phyloP scores from a whole-genome alignment of 2,329 filamentous ascomycete species.

The Sporothrix luriei region DNA sequence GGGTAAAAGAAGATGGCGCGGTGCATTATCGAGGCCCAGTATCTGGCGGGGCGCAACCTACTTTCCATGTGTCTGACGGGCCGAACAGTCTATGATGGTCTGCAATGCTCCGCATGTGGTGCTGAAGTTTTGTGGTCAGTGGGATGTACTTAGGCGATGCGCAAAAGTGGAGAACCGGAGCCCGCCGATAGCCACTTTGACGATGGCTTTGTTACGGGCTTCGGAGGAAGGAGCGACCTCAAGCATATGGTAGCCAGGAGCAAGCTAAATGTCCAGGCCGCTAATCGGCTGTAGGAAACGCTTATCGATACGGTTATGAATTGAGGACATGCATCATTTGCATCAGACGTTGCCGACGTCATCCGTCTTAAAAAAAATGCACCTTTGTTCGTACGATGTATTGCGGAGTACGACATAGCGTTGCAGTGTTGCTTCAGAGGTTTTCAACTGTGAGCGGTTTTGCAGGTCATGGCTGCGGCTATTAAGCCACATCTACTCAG shows the following conservation, averaged over 20 bases:
- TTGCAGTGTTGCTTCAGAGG: background rate
- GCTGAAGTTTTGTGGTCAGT: background rate
- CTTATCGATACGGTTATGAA: background rate
- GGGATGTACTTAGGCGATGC: constrained; percentile 2
- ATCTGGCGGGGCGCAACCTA: constrained; percentile 19
- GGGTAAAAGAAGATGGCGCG: constrained; percentile 27
- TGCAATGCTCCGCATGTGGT: constrained; percentile 17
- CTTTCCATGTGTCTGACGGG: constrained; percentile 16
- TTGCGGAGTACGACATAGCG: too few relatives aligned
- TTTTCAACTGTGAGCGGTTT: background rate
- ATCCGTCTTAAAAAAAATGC: background rate
- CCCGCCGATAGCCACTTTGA: constrained; percentile 38
- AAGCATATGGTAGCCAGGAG: constrained; percentile 19
- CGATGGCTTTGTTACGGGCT: constrained; percentile 19
- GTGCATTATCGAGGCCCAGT: constrained; percentile 8
- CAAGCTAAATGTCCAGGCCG: background rate
- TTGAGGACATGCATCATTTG: background rate
- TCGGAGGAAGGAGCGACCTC: constrained; percentile 7
- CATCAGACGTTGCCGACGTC: background rate
- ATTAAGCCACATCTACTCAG: background rate
- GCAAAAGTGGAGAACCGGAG: constrained; percentile 35
- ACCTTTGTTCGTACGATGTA: too few relatives aligned
- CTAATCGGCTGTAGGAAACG: constrained; percentile 8
- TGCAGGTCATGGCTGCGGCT: background rate
- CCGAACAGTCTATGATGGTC: background rate